Base-by-base conservation (phyloP, 1,139 yeast species). In the Suhomyces guaymorum region DNA sequence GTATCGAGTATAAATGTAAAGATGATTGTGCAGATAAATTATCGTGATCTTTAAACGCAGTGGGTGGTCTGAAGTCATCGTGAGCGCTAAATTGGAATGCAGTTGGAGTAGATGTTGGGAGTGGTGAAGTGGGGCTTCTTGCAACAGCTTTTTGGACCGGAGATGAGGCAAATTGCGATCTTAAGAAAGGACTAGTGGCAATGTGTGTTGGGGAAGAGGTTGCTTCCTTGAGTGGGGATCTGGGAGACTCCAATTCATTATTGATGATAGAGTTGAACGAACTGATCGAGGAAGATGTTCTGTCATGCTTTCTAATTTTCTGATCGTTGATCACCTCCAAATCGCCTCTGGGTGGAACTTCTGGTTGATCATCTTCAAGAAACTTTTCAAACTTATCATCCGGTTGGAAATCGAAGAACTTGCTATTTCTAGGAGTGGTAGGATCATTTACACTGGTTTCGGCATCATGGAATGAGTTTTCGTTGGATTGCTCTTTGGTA, bases 271-370 rank as follows among this genome's bases (percentile, higher is more conserved):
- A 49, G 28, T 46, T 54, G 35, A 51, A 56, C 9, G 58, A 55
- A 28, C 55, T 54, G 16, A 57, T 55, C 2, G 60, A 59, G 7
- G 59, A 58, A 7, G 52, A 51, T 1, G 59, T 38, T 15, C 58
- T 41, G 15, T 47, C 48, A 33, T 56, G 58, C 37, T 53, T 57
- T 26, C 55, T 45, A 18, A 57, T 48, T 28, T 47, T 53, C 31
- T 41, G 48, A 5, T 48, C 51, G 14, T 46, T 47, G 9, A 55
- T 39, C 7, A 57, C 38, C 16, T 42, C 50, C 10, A 63, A 48
- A 43, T 66, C 73, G 1, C 70, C 69, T 36, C 71, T 48, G 1
- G 68, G 66, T 3, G 72, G 72, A 1, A 64, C 68, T 25, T 56
- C 63, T 2, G 36, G 43, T 38, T 63, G 63, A 5, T 46, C 45